These are phyloP conservation scores for Cavenderia fasciculata DNA, from an alignment of 78 protist genomes.

Conservation along the genomic window DNA sequence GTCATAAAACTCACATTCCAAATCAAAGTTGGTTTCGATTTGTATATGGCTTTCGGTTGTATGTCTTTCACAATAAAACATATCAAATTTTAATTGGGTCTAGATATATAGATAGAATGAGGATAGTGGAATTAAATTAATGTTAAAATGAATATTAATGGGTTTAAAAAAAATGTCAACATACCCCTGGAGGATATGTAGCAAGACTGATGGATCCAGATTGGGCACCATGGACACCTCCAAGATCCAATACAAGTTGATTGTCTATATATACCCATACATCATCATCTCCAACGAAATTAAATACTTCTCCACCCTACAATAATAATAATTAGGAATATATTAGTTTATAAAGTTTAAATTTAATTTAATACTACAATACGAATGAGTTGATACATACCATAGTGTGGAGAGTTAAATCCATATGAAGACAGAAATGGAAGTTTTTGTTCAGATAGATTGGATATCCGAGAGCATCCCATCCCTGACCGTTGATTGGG, in stretches of 20 bases:
- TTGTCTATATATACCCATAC: slow-evolving; percentile 57
- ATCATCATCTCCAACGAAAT: slow-evolving; percentile 71
- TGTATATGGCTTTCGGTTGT: not conserved
- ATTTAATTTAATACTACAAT: too few species aligned
- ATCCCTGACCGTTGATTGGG: slow-evolving; percentile 9
- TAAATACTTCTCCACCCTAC: slow-evolving; percentile 8
- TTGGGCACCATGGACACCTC: slow-evolving; percentile 36
- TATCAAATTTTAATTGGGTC: not conserved
- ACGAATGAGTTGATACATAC: too few species aligned
- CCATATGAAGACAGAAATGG: slow-evolving; percentile 16
- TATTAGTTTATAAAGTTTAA: not conserved
- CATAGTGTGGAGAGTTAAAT: slow-evolving; percentile 11
- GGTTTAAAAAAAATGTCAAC: too few species aligned
- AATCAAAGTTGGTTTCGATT: not conserved
- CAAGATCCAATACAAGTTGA: slow-evolving; percentile 38
- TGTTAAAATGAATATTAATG: too few species aligned
- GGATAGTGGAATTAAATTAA: too few species aligned
- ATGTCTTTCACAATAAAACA: slow-evolving; percentile 34
- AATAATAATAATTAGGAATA: not conserved
- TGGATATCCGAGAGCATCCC: not conserved
- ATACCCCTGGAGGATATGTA: not conserved
- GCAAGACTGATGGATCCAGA: not conserved
- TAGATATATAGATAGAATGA: not conserved
- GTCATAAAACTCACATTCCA: not conserved
- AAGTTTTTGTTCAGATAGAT: not conserved